These are phyloP conservation scores for Chlorella sp. DNA, from an alignment of 139 green algal species.

Conservation along the genomic window DNA sequence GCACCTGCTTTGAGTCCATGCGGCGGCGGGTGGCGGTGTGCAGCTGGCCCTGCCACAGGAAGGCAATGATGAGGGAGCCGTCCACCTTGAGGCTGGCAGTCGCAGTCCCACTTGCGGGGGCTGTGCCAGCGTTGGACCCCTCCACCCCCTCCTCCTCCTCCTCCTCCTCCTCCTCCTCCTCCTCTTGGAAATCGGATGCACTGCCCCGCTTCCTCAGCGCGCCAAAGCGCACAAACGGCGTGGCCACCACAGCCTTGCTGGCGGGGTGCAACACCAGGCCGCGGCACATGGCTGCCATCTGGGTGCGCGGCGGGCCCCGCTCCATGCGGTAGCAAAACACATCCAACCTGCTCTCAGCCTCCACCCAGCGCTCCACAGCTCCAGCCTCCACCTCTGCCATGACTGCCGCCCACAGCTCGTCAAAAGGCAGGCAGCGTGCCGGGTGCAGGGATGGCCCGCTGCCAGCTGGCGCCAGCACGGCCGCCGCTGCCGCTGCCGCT, in stretches of 20 bases:
- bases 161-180: not conserved
- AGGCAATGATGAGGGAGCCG: not conserved
- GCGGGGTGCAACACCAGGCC: constrained; percentile 9
- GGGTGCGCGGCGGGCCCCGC: not conserved
- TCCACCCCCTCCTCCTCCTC: not conserved
- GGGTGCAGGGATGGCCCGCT: no score
- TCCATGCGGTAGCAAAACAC: not conserved
- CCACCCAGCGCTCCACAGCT: not conserved
- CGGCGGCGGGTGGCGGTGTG: not conserved
- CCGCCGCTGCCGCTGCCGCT: not conserved
- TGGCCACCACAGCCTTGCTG: not conserved
- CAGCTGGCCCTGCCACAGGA: not conserved
- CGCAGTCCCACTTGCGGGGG: not conserved
- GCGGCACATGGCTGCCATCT: not conserved
- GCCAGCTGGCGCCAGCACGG: no score
- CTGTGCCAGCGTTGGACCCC: not conserved
- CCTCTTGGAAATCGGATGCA: not conserved
- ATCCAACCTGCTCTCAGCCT: not conserved
- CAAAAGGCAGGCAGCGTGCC: not conserved
- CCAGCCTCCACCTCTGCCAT: not conserved
- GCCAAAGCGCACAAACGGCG: not conserved
- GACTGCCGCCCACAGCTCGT: not conserved
- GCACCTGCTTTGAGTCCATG: constrained; percentile 7
- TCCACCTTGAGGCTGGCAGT: not conserved
- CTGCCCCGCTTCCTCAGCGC: not conserved